These are phyloP conservation scores for Amaranthus hypochondriacus DNA, from an alignment of 148 eudicot genomes.

Conservation along the genomic window DNA sequence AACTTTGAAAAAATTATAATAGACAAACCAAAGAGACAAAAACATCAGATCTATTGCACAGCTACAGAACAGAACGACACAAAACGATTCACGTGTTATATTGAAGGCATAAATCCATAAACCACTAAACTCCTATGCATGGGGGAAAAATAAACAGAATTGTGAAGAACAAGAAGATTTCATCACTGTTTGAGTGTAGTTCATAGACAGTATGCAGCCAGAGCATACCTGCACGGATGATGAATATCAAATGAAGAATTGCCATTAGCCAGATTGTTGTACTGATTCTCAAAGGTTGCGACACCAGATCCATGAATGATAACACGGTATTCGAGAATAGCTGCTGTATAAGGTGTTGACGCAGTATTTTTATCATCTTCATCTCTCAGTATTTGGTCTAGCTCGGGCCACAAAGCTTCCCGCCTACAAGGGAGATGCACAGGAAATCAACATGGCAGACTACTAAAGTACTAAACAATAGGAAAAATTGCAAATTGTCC, in stretches of 20 bases:
- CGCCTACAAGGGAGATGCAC: conserved; percentile 40
- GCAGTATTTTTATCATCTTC: conserved; percentile 51
- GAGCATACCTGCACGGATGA: conserved; percentile 87
- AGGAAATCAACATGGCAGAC: conserved; percentile 1
- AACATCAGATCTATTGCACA: not conserved
- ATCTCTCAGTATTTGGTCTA: conserved; percentile 56
- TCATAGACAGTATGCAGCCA: not conserved
- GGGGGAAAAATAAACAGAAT: not conserved
- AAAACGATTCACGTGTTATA: not conserved
- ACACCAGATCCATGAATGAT: conserved; percentile 48
- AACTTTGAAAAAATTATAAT: not conserved
- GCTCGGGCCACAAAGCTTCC: conserved; percentile 77
- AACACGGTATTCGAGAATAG: conserved; percentile 68
- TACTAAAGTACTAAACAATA: not conserved
- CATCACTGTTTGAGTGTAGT: not conserved
- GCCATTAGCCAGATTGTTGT: conserved; percentile 44
- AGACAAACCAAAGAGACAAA: not conserved
- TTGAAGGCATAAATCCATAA: not conserved
- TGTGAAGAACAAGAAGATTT: not conserved
- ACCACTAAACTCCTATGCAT: not conserved
- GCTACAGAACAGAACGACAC: not conserved
- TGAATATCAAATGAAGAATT: conserved; percentile 65
- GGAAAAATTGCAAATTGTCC: conserved; percentile 5
- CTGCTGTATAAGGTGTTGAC: conserved; percentile 74
- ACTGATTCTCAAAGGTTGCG: conserved; percentile 30